Base-by-base conservation (phyloP, 2,329 filamentous ascomycete species). In the Cercospora sp. region DNA sequence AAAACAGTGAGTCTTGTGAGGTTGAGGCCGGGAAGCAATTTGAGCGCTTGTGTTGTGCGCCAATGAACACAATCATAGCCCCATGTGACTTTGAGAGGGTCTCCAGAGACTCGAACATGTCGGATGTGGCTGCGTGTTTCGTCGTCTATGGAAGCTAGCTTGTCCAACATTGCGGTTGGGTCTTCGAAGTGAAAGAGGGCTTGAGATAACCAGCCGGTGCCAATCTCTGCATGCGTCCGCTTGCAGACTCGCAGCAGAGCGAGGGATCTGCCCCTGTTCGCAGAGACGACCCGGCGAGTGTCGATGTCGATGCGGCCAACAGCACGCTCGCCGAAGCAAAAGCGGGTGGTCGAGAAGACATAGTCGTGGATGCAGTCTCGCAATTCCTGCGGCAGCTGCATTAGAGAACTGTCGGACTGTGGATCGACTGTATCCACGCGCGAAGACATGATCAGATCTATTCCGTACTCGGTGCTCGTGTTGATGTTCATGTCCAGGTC, bases 301-400 rank as follows among this genome's bases (percentile, higher is more conserved):
- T 67, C 67, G n/a, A 65, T 60, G 3, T 48, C 60, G 33, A 64
- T 64, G 51, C 51, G 62, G 28, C 63, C 60, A 33, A 57, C 58
- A 3, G 66, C 55, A 60, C 63, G 66, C 66, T 64, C 42, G 10
- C 68, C 68, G 33, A 66, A 68, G 60, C 55, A 30, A 48, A 66
- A 60, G 13, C 63, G 53, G 12, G 63, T 70, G 20, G 63, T 66
- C 33, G 31, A 45, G 53, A 70, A 71, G 39, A 70, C 12, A 28
- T 60, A 23, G 3, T 36, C 66, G 26, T 71, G 70, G 42, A 71
- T 68, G n/a, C 45, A 18, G 55, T 72, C 68, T 28, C 63, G 66
- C 10, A 72, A 23, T 51, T 72, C 70, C 61, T 69, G 70, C 6
- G 70, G 66, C 42, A 72, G 62, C 63, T 64, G 63, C 63, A 68